Evolutionary conservation across 2,329 filamentous ascomycete genomes (phyloP).

Genomic region (Xylaria hypoxylon): DNA sequence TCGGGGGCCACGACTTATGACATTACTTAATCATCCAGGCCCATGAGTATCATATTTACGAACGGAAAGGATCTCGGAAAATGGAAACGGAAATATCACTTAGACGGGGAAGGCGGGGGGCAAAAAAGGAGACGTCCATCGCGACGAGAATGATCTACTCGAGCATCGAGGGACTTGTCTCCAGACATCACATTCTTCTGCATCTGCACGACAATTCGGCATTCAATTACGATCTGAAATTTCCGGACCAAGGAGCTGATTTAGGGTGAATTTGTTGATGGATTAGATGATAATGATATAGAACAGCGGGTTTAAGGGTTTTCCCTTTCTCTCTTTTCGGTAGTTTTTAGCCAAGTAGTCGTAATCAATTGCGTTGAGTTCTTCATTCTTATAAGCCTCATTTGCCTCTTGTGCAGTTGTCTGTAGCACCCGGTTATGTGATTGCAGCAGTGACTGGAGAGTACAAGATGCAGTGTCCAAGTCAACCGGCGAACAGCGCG

Average conservation of each 20-base stretch:
- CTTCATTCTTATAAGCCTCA: background rate
- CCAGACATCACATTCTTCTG: background rate
- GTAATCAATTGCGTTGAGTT: conserved; percentile 15
- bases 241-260: background rate
- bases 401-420: background rate
- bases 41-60: background rate
- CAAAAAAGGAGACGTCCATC: background rate
- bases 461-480: background rate
- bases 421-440: background rate
- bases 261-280: background rate
- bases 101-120: background rate
- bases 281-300: conserved; percentile 14
- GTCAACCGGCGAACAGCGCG: background rate
- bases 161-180: background rate
- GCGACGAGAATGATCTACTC: background rate
- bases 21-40: too few relatives aligned
- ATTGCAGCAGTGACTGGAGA: background rate
- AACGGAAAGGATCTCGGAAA: background rate
- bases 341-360: background rate
- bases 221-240: conserved; percentile 1
- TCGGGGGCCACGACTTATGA: too few relatives aligned
- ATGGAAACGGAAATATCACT: background rate
- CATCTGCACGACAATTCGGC: conserved; percentile 1
- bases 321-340: background rate
- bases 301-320: background rate